These are phyloP conservation scores for Trichoderma koningiopsis DNA, from an alignment of 2,329 filamentous ascomycete species.

Conservation along the genomic window DNA sequence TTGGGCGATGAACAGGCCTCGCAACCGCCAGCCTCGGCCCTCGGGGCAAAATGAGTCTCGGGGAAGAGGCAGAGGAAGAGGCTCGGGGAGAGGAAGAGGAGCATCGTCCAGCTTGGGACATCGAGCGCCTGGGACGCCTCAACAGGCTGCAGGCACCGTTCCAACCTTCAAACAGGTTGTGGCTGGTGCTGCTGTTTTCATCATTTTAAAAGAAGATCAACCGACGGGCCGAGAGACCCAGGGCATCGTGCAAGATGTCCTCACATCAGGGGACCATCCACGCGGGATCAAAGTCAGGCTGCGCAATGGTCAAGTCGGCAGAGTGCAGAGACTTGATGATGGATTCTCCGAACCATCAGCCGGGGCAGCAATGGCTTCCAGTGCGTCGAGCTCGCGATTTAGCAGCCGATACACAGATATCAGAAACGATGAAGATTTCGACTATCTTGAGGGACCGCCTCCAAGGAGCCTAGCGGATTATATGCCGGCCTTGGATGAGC, in stretches of 20 bases:
- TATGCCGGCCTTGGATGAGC: constrained; percentile 41
- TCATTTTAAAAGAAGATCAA: constrained; percentile 76
- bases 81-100: not conserved
- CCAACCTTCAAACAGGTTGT: constrained; percentile 56
- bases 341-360: constrained; percentile 17
- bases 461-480: constrained; percentile 49
- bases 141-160: constrained; percentile 44
- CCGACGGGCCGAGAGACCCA: constrained; percentile 70
- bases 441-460: constrained; percentile 43
- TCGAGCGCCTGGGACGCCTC: constrained; percentile 37
- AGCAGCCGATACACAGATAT: constrained; percentile 41
- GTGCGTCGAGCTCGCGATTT: constrained; percentile 31
- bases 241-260: constrained; percentile 66
- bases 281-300: constrained; percentile 79
- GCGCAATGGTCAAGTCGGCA: constrained; percentile 68
- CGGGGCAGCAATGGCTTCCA: not conserved
- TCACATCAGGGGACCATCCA: constrained; percentile 74
- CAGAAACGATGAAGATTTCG: constrained; percentile 36
- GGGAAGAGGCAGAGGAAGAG: not conserved
- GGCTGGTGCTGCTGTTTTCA: constrained; percentile 66
- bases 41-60: constrained; percentile 30
- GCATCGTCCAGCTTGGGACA: constrained; percentile 8
- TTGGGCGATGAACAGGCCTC: constrained; percentile 37
- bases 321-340: constrained; percentile 65
- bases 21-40: constrained; percentile 39